Evolutionary conservation across 2,329 filamentous ascomycete species (phyloP).

Genomic region (Colletotrichum euphorbiae): DNA sequence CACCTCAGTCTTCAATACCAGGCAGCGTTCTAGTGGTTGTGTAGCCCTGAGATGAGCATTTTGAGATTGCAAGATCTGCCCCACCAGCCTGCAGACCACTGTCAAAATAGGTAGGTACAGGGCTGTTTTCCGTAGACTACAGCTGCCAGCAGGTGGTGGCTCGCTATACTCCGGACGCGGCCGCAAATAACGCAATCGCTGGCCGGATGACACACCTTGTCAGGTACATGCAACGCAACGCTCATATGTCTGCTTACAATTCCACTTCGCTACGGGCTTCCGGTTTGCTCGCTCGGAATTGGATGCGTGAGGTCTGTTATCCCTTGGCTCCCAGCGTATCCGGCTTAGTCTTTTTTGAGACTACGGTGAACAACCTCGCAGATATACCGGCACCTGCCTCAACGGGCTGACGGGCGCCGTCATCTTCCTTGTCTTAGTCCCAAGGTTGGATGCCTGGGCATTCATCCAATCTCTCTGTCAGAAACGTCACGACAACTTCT

Average conservation of each 20-base stretch:
- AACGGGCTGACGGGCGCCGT: slow-evolving; percentile 6
- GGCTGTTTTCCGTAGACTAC: neutral
- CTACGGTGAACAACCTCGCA: neutral
- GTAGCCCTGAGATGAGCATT: no score
- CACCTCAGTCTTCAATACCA: no score
- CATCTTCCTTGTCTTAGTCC: neutral
- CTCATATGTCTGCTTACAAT: slow-evolving; percentile 17
- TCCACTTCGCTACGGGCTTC: neutral
- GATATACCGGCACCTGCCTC: slow-evolving; percentile 23
- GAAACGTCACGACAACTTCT: neutral
- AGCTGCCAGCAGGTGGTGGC: neutral
- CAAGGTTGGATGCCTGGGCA: neutral
- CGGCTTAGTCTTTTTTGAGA: slow-evolving; percentile 1
- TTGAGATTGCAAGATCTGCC: no score
- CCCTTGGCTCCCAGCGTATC: slow-evolving; percentile 4
- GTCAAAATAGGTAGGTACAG: no score
- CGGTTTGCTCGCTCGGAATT: slow-evolving; percentile 14
- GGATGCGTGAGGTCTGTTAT: neutral
- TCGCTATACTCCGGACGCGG: neutral
- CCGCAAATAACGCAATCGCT: slow-evolving; percentile 37
- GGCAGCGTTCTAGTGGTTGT: no score
- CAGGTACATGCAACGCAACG: neutral
- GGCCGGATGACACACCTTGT: slow-evolving; percentile 15
- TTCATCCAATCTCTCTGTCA: neutral
- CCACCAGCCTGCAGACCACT: no score